Evolutionary conservation across 1,139 yeast species (phyloP), one percentile per base, ranked within the genome.

Genomic region (Taphrina flavorubra): DNA sequence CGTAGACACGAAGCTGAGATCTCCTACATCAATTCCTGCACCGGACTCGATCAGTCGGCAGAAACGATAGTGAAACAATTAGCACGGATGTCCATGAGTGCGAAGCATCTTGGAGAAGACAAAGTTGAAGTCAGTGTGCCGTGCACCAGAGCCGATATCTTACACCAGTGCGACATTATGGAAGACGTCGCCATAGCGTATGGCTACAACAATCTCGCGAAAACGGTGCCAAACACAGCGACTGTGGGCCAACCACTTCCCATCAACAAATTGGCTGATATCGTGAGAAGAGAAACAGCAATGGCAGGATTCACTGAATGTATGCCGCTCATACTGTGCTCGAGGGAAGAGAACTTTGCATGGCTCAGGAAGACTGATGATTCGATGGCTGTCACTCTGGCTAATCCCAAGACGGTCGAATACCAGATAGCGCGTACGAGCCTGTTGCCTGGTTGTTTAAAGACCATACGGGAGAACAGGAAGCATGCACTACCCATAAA

Each of bases 131-230:
- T 94, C 68, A 78, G 81, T 59, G 85, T 94, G 71, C 99, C 99
- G 73, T 87, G 91, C 75, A 94, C 99, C 59, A 88, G 99, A 81
- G 87, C 98, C 10, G 99, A 95, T 79, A 86, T 95, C 72, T 84
- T 95, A 76, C 99, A 95, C 79, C 97, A 92, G 79, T 94, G 99
- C 83, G 99, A 95, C 80, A 89, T 95, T 74, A 90, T 95, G 97
- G 99, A 95, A 80, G 99, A 95, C 79, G 97, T 92, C 61, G 99
- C 97, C 66, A 89, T 95, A 77, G 96, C 92, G 46, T 95, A 92
- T 78, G 99, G 99, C 70, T 95, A 88, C 83, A 90, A 92, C 80
- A 91, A 90, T 78, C 84, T 95, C 77, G 84, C 84, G 72, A 67
- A 68, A 51, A 87, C 96, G 69, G 89, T 89, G 78, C 95, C 96